Evolutionary conservation across 176 grass and related monocot species (phyloP), one percentile per base, ranked within the genome.

Genomic region (Rhynchospora pubera): DNA sequence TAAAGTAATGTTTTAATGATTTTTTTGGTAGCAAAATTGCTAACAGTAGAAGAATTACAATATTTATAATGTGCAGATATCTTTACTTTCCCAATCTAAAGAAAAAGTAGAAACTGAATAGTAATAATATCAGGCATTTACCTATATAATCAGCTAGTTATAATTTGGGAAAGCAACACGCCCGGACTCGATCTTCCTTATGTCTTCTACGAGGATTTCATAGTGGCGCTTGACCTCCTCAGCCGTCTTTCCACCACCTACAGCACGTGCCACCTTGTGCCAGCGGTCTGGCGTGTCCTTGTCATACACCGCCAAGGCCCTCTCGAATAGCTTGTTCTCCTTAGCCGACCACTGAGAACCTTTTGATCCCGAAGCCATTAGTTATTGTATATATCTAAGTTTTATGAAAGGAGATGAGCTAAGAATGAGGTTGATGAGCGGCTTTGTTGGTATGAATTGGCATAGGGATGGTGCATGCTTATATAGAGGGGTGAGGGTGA

Each of bases 291-390:
- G 88, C 32, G 90, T 89, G 71, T 87, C 88, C 74, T 89, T 63
- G 48, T 88, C 95, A 22, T 93, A 93, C 69, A 86, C 89, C 9
- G 95, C 95, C 4, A 97, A 86, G 0, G 85, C 92, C 50, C 90
- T 53, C 80, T 97, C 95, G 14, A 97, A 97, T 86, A 86, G 86
- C 89, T 97, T 87, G 90, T 97, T 91, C 78, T 97, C 89, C 79
- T 89, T 89, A 9, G 1, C 1, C 57, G 92, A 94, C 95, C 95
- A 97, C 48, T 11, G 66, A 0, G 91, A 70, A 24, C 26, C 70
- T 39, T 78, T 52, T n/a, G 83, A 85, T 34, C 19, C 43, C 10
- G 79, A 83, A 9, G 85, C 79, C 79, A 83, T 87, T 23, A 5
- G 5, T 62, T 75, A 3, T 26, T 63, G 56, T 34, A 47, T 86